phyloP scores from a whole-genome alignment of 306 rosid species.

The Comarum palustre region DNA sequence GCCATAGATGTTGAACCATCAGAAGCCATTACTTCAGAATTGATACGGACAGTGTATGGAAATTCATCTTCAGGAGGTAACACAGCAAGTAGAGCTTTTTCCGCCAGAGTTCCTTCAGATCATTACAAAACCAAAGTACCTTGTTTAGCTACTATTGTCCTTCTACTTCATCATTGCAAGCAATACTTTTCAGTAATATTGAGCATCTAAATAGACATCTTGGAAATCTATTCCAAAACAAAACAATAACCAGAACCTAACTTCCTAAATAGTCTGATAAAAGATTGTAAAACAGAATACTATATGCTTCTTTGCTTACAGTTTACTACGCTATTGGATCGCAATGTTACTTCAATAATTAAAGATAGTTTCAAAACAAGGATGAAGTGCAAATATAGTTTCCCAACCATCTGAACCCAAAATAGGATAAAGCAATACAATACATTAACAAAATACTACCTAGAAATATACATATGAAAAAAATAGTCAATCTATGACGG shows the following conservation, averaged over 20 bases:
- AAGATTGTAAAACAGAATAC: background rate
- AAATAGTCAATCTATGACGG: background rate
- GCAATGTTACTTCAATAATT: background rate
- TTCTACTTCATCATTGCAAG: background rate
- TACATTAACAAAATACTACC: background rate
- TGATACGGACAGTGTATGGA: slow-evolving; percentile 81
- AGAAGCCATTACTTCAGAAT: slow-evolving; percentile 96
- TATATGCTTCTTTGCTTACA: background rate
- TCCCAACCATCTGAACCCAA: background rate
- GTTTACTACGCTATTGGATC: background rate
- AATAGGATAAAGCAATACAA: background rate
- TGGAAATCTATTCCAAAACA: background rate
- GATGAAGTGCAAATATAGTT: background rate
- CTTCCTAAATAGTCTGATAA: background rate
- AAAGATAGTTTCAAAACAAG: background rate
- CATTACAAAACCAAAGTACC: slow-evolving; percentile 13
- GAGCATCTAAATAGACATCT: background rate
- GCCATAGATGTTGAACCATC: slow-evolving; percentile 99
- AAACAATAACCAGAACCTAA: background rate
- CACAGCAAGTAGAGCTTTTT: slow-evolving; percentile 93
- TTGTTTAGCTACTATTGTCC: background rate
- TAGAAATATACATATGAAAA: background rate
- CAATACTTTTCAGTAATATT: background rate
- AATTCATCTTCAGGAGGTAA: slow-evolving; percentile 84
- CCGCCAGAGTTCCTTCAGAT: slow-evolving; percentile 85